Evolutionary conservation across 2,329 filamentous ascomycete species (phyloP).

Genomic region (Hypocreales sp.): DNA sequence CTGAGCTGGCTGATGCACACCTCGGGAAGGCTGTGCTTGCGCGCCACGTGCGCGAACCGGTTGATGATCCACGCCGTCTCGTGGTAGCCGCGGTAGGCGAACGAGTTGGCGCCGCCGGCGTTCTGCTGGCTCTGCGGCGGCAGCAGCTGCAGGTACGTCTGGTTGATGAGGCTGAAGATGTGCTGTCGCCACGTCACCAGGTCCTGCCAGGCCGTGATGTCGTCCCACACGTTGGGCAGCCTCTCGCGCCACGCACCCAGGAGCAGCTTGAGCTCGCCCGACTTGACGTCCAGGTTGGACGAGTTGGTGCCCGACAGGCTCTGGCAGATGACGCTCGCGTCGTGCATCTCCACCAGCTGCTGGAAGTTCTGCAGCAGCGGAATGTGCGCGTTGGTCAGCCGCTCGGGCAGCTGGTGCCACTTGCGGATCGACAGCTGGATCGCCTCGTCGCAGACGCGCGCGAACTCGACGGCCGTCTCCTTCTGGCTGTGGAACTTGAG

Average conservation of each 20-base stretch:
- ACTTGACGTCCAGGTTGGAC: slow-evolving; percentile 81
- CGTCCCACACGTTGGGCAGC: slow-evolving; percentile 95
- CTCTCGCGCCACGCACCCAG: slow-evolving; percentile 92
- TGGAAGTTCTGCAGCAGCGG: slow-evolving; percentile 96
- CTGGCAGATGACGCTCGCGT: slow-evolving; percentile 90
- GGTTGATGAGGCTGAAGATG: slow-evolving; percentile 95
- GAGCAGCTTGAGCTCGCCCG: slow-evolving; percentile 84
- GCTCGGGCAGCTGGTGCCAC: slow-evolving; percentile 94
- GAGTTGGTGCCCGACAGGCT: slow-evolving; percentile 77
- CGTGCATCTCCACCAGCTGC: slow-evolving; percentile 89
- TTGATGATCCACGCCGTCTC: slow-evolving; percentile 99
- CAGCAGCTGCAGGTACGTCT: slow-evolving; percentile 74
- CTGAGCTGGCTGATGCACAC: slow-evolving; percentile 96
- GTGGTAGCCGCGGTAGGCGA: slow-evolving; percentile 92
- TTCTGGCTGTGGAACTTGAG: slow-evolving; percentile 87
- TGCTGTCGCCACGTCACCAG: slow-evolving; percentile 99
- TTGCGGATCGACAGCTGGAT: slow-evolving; percentile 95
- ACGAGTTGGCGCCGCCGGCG: slow-evolving; percentile 69
- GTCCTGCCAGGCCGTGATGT: slow-evolving; percentile 98
- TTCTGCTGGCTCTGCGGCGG: slow-evolving; percentile 62
- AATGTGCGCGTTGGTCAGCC: slow-evolving; percentile 88
- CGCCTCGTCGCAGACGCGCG: slow-evolving; percentile 83
- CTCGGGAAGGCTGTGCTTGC: slow-evolving; percentile 91
- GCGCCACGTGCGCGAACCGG: slow-evolving; percentile 89
- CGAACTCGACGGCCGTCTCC: slow-evolving; percentile 67